Evolutionary conservation across 306 rosid genomes (phyloP), one percentile per base, ranked within the genome.

Genomic region (Medicago lupulina): DNA sequence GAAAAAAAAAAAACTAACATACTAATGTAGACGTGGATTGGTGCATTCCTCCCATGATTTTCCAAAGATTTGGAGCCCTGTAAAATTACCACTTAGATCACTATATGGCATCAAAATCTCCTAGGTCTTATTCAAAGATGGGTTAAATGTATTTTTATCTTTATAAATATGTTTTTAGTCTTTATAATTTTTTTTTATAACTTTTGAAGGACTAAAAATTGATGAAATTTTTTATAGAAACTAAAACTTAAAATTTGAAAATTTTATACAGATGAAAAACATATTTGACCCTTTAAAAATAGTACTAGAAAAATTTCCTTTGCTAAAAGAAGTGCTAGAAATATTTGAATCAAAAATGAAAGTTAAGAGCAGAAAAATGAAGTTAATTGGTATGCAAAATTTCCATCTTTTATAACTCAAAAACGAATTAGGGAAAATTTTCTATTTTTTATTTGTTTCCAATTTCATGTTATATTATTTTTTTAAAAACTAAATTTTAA

Each of bases 51-150:
- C 88, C 86, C 88, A 82, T 41, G 88, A 64, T 73, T 82, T 85
- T 66, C 86, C 88, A 75, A 75, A 79, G 82, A 85, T 79, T 67
- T 85, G 88, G 8, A 82, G 80, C 79, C 85, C 88, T 85, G 82
- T 50, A 85, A 77, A 73, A 57, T 71, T 11, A 72, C 44, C 51
- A 68, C 54, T 54, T 39, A 58, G 17, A 74, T 62, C 23, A 65
- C 19, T 75, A 39, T 47, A 64, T 17, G 15, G 39, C 57, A 19
- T 67, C 40, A 58, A 41, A 58, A 58, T 58, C 28, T 2, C 38
- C 34, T 23, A 23, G 9, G 38, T 23, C 28, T 23, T 23, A 23
- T 23, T 23, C 2, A 23, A 23, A 23, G 2, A 23, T 1, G 28
- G 2, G 28, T 23, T 23, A 28, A 28, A 28, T 28, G 3, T 28